Conservation (phyloP, 352 stramenopile genomes). For the Phytophthora europaea region DNA sequence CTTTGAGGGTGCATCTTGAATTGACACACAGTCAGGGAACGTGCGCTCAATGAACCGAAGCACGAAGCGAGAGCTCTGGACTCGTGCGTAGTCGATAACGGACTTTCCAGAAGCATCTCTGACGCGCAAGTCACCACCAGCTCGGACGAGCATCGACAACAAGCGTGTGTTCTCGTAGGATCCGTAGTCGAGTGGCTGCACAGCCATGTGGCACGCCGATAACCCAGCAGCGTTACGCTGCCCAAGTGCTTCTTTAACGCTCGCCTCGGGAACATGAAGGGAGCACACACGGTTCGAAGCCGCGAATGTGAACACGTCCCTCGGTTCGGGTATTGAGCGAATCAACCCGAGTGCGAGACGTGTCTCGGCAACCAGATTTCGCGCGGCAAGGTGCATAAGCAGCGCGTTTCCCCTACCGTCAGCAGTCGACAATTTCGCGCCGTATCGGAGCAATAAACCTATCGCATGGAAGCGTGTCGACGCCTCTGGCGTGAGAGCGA, state of each 20-base stretch:
- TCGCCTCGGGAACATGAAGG: conserved; percentile 52
- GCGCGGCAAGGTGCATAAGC: conserved; percentile 67
- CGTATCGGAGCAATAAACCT: conserved; percentile 65
- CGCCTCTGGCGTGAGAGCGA: conserved; percentile 46
- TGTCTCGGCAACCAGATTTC: conserved; percentile 60
- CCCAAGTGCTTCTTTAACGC: conserved; percentile 54
- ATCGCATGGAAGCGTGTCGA: conserved; percentile 50
- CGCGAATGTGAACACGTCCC: conserved; percentile 34
- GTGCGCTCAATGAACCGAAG: conserved; percentile 57
- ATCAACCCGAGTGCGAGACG: conserved; percentile 58
- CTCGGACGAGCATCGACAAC: conserved; percentile 56
- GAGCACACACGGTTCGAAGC: conserved; percentile 44
- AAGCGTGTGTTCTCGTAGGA: conserved; percentile 76
- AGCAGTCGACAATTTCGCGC: conserved; percentile 53
- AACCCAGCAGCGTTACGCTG: conserved; percentile 54
- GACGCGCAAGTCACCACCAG: conserved; percentile 45
- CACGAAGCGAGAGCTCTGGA: conserved; percentile 65
- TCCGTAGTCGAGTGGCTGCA: conserved; percentile 64
- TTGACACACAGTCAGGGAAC: conserved; percentile 39
- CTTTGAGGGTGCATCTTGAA: conserved; percentile 21
- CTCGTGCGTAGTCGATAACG: conserved; percentile 62
- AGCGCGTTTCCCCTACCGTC: conserved; percentile 70
- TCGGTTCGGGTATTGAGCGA: conserved; percentile 53
- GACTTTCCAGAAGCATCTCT: conserved; percentile 54
- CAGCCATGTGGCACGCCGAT: conserved; percentile 67